Base-by-base conservation (phyloP, 164 flowering plant species). In the Annona squamosa region DNA sequence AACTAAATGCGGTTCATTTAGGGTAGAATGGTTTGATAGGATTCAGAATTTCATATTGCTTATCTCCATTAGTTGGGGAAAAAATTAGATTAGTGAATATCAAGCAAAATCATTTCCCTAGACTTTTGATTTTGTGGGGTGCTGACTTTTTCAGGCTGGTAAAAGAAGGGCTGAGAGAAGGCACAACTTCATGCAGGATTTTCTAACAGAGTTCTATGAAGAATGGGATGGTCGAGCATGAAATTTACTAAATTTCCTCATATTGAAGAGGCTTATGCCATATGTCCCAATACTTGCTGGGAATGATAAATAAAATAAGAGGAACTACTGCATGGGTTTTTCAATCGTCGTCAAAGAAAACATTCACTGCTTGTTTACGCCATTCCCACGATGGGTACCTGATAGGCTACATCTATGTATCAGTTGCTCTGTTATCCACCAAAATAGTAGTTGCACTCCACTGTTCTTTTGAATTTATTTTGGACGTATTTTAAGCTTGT, bases 121-220 rank as follows among this genome's bases (percentile, higher is more conserved):
- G 3, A 52, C 47, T 71, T 71, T n/a, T 1, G 73, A 47, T 4
- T 41, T 70, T 59, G 46, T 57, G 63, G 12, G 37, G 43, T 71
- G 67, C 62, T 37, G 9, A 45, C 68, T 76, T 64, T 73, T 76
- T 79, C 89, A 94, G 98, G 94, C 97, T 78, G 98, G 98, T 18
- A 76, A 74, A 77, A 85, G 79, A 73, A 90, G 90, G 78, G 98
- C 98, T 26, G 90, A 89, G 82, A 88, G 77, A 77, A 85, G 97
- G 86, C 97, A 92, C 88, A 88, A 86, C 80, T 88, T 94, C 84
- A 91, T 94, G 98, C 87, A 86, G 74, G 93, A 86, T 37, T 94
- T 79, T 74, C 64, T 94, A 44, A 75, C 77, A 63, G 88, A 92
- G 78, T 94, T 94, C 46, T 91, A 90, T 76, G 85, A 88, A 56